Evolutionary conservation across 331 rosid species (phyloP), one percentile per base, ranked within the genome.

Genomic region (Pyrus hybrid): DNA sequence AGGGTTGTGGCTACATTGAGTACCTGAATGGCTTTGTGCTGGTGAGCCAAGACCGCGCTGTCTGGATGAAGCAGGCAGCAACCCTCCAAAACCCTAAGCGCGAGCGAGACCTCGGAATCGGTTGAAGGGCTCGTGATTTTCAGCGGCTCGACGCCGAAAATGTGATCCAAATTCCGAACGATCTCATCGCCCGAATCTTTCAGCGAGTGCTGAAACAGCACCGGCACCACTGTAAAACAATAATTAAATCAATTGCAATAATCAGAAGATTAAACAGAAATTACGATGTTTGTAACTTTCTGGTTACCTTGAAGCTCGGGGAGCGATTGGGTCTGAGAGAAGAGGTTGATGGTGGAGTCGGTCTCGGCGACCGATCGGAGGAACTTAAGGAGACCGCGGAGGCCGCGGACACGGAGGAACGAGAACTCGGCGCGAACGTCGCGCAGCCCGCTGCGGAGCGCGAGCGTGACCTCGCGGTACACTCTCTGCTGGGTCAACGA

Each of bases 381-480:
- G 80, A 91, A 93, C 69, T 93, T 91, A 90, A 93, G 98, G 77
- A 91, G 86, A 9, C 86, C 82, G 41, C 90, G 90, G 70, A 91
- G 97, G 60, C 96, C 98, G 43, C 96, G 95, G 28, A 90, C 80
- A 28, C 98, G 96, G 79, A 93, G 95, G 63, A 93, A 93, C 1
- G 97, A 91, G 88, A 91, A 93, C 77, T 90, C 97, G 8, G 96
- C 97, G 23, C 92, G 77, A 5, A 93, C 96, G 33, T 91, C 97
- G 37, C 91, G 82, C 26, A 93, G 92, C 3, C 98, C 94, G 2
- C 86, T 86, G 13, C 93, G 85, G 56, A 93, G 98, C 3, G 95
- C 91, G 12, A 93, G 90, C 2, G 98, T 93, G 26, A 93, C 91
- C 80, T 93, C 98, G 17, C 98, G 85, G 75, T 85, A 80, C 4